Evolutionary conservation across 2,329 filamentous ascomycete genomes (phyloP).

Genomic region (Tolypocladium tundrense): DNA sequence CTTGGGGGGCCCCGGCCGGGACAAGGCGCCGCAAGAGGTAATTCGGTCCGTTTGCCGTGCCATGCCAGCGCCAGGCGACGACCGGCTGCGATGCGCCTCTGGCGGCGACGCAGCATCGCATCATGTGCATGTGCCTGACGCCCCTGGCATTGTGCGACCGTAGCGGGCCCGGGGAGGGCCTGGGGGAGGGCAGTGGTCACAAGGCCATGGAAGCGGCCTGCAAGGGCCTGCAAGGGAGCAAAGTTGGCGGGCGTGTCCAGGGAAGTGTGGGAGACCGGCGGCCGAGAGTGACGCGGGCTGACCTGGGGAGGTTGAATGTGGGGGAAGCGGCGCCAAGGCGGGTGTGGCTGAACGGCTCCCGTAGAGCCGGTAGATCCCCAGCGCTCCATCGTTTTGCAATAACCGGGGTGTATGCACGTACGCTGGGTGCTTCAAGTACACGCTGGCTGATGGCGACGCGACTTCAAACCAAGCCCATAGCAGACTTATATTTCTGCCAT

Average conservation of each 20-base stretch:
- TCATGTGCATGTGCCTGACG: not conserved
- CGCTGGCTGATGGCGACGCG: not conserved
- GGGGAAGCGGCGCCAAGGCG: not conserved
- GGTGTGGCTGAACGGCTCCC: not conserved
- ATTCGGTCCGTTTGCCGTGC: conserved; percentile 20
- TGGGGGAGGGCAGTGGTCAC: not conserved
- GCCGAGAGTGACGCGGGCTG: not conserved
- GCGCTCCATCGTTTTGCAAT: not conserved
- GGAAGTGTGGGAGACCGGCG: not conserved
- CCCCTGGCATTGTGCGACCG: not conserved
- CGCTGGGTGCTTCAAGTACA: not conserved
- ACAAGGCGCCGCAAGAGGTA: not conserved
- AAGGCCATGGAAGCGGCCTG: not conserved
- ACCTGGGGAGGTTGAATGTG: not conserved
- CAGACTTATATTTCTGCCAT: not conserved
- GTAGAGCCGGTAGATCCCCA: not conserved
- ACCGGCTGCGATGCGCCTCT: not conserved
- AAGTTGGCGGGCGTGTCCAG: not conserved
- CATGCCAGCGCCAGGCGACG: not conserved
- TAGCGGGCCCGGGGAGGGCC: not conserved
- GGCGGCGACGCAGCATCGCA: not conserved
- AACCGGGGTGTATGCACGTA: not conserved
- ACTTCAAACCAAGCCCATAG: not conserved
- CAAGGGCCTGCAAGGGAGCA: not conserved
- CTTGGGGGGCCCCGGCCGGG: not conserved